Evolutionary conservation across 192 early-diverging fungal genomes (phyloP), one percentile per base, ranked within the genome.

Genomic region (Chytriomyces sp.): DNA sequence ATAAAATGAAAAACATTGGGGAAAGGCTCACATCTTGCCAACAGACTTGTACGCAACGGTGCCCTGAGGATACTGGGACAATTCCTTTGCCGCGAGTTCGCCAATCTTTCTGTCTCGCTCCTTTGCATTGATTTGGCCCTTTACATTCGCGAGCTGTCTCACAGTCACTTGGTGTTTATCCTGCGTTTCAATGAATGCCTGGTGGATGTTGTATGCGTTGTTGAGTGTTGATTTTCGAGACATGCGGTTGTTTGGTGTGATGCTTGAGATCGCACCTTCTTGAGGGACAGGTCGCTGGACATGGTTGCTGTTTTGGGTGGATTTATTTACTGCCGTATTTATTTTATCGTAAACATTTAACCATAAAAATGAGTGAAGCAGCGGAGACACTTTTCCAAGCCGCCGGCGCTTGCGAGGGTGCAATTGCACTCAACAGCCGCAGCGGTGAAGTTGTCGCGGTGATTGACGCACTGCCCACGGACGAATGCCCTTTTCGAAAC

Each of bases 21-120:
- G n/a, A n/a, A n/a, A 26, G 35, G 50, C 81, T 73, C 84, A 91
- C 92, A 91, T 91, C 70, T 92, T 92, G 3, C 92, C 92, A 35
- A 94, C 87, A 47, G 91, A 84, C 70, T 91, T 88, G 82, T 94
- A 94, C 16, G 92, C 89, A 28, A 81, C 80, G 5, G 87, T 91
- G 18, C 81, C 80, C 8, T 69, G 49, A 23, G 82, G 80, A 7
- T 83, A 63, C 46, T 83, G 77, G 6, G 45, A 23, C 5, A 94
- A 86, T 77, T 94, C 93, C 67, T 86, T 88, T 72, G 84, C 85
- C 11, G 93, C 91, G 44, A 94, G 81, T 61, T 92, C 91, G 44
- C 86, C 84, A 45, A 93, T 83, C 67, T 86, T 85, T 60, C 86
- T 86, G 73, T 94, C 92, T 9, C 92, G 82, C 70, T 91, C 90